phyloP scores from a whole-genome alignment of 495 filamentous ascomycete species.

The Penicillium ochrochloron region DNA sequence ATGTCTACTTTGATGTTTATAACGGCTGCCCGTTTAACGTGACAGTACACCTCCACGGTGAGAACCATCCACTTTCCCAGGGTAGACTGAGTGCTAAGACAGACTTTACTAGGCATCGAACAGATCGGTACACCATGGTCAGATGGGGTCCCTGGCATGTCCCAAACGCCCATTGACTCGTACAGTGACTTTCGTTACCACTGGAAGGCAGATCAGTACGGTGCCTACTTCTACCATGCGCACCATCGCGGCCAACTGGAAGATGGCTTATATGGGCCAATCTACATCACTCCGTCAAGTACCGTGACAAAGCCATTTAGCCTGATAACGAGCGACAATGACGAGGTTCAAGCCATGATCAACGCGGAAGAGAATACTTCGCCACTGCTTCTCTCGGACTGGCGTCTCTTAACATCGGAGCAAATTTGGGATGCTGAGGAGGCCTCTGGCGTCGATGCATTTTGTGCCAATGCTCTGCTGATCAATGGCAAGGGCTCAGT shows the following conservation, averaged over 20 bases:
- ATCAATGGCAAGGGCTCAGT: conserved; percentile 61
- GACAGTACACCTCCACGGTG: conserved; percentile 59
- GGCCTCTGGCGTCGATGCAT: conserved; percentile 44
- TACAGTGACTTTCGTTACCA: conserved; percentile 53
- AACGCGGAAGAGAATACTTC: conserved; percentile 48
- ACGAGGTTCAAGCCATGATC: conserved; percentile 48
- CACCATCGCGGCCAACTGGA: conserved; percentile 57
- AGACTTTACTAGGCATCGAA: conserved; percentile 33
- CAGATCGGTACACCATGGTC: conserved; percentile 53
- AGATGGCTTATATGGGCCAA: conserved; percentile 59
- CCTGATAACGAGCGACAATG: conserved; percentile 46
- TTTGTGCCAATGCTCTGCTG: conserved; percentile 55
- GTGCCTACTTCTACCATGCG: conserved; percentile 54
- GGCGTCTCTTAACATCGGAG: conserved; percentile 54
- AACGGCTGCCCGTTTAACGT: conserved; percentile 60
- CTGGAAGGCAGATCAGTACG: conserved; percentile 43
- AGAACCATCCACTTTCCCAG: background rate
- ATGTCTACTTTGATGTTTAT: conserved; percentile 61
- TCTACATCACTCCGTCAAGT: conserved; percentile 46
- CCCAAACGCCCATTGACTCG: conserved; percentile 49
- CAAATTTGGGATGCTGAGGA: conserved; percentile 47
- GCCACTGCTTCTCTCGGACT: conserved; percentile 59
- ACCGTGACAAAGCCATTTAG: conserved; percentile 47
- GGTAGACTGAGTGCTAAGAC: background rate
- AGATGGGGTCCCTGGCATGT: conserved; percentile 59